Percentiles rank a stretch among this genome's conserved stretches.
These are phyloP conservation scores for Jamesozyma spencerorum DNA, from an alignment of 805 yeast species.

Conservation along the genomic window DNA sequence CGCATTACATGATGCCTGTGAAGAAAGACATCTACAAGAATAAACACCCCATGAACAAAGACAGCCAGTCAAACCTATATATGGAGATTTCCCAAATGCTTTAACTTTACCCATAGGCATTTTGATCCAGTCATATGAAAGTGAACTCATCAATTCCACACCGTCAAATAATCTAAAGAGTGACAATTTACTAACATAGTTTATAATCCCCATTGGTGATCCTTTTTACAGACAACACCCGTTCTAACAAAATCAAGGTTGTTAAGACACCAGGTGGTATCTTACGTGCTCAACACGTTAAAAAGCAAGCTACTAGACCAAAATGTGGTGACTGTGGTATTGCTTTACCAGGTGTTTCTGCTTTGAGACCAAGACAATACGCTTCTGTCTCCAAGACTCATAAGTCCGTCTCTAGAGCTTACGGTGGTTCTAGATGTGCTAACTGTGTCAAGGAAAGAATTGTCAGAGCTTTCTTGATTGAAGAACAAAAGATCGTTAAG, in stretches of 20 bases:
- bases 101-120: too few relatives aligned
- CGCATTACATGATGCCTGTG: neutral
- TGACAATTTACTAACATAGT: conserved; percentile 4
- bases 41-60: too few relatives aligned
- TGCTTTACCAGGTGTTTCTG: conserved; percentile 78
- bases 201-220: neutral
- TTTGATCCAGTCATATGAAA: too few relatives aligned
- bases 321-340: conserved; percentile 84
- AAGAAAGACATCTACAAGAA: too few relatives aligned
- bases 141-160: too few relatives aligned
- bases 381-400: conserved; percentile 90
- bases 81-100: too few relatives aligned
- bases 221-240: conserved; percentile 77
- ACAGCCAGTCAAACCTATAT: too few relatives aligned
- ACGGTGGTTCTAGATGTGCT: conserved; percentile 99
- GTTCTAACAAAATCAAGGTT: conserved; percentile 98
- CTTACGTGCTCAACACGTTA: conserved; percentile 94
- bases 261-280: conserved; percentile 99
- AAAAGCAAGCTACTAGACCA: conserved; percentile 81
- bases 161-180: neutral
- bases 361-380: conserved; percentile 97
- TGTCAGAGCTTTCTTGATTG: conserved; percentile 98
- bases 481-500: conserved; percentile 99
- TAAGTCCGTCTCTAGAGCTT: conserved; percentile 98
- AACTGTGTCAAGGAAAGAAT: conserved; percentile 99